Evolutionary conservation across 2,329 filamentous ascomycete genomes (phyloP).

Genomic region (Apiospora kogelbergensis): DNA sequence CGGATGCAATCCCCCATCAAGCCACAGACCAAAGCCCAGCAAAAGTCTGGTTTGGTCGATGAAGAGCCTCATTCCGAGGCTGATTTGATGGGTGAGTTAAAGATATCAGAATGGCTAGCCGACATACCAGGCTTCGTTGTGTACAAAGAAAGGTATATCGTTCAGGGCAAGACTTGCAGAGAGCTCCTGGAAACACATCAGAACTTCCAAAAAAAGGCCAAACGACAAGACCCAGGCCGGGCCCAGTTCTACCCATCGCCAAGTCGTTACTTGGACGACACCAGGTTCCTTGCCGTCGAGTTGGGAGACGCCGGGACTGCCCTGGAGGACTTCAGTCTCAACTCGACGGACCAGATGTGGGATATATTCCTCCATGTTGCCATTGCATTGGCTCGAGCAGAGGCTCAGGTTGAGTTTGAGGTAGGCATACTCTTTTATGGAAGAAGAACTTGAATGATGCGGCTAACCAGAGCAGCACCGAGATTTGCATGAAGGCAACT

Average conservation of each 20-base stretch:
- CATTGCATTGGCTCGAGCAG: constrained; percentile 59
- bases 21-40: constrained; percentile 56
- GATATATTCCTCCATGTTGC: constrained; percentile 62
- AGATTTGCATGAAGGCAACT: constrained; percentile 65
- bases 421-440: constrained; percentile 33
- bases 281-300: constrained; percentile 61
- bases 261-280: constrained; percentile 56
- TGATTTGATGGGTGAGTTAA: constrained; percentile 58
- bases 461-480: constrained; percentile 48
- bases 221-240: constrained; percentile 54
- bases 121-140: constrained; percentile 65
- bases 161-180: constrained; percentile 54
- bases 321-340: constrained; percentile 57
- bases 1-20: constrained; percentile 59
- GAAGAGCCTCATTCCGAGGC: constrained; percentile 56
- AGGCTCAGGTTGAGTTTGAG: constrained; percentile 60
- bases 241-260: constrained; percentile 64
- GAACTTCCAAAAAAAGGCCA: constrained; percentile 52
- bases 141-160: constrained; percentile 64
- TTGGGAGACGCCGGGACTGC: constrained; percentile 62
- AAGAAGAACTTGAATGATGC: not conserved
- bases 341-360: constrained; percentile 54
- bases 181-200: constrained; percentile 61
- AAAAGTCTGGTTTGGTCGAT: constrained; percentile 54
- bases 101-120: constrained; percentile 63